Evolutionary conservation across 768 basidiomycete genomes (phyloP), one percentile per base, ranked within the genome.

Genomic region (Tricholomella constricta): DNA sequence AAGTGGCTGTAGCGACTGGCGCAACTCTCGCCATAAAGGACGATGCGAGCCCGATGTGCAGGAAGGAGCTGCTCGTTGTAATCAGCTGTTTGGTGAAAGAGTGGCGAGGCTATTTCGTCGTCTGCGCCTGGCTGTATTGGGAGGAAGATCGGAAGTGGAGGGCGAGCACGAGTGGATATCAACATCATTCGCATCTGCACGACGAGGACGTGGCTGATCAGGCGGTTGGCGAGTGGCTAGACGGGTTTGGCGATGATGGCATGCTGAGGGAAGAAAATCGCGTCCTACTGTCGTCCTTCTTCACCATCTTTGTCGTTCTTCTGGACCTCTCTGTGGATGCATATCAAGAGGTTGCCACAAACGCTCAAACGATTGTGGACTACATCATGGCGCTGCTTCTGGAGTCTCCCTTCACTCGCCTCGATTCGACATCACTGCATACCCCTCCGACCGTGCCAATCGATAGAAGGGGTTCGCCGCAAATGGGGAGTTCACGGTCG

Each of bases 101-200:
- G 68, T 98, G 95, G 92, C 77, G 94, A 51, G 97, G 96, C 6
- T 91, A 91, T 74, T 94, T 98, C 61, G 91, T 96, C 43, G 85
- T 94, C 34, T 97, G 96, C 56, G 94, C 96, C 1, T 98, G 96
- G 95, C 74, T 93, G 8, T 95, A 97, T 66, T 91, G 91, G 85
- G 94, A 97, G 65, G 91, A 95, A 66, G 91, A 96, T 60, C 72
- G 86, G 45, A 81, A 78, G 53, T 85, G 87, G 82, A 72, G 79
- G 63, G 58, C 72, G 48, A 63, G 77, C 60, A 59, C 68, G 14
- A 69, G 52, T 60, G 67, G 68, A 32, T 14, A 32, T 12, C 67
- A 71, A 40, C 65, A 68, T 47, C 65, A 65, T 43, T 45, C 64
- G 14, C 65, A 68, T 45, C 51, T 71, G 26, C 75, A 77, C 26